Base-by-base conservation (phyloP, 208 protist species). In the Leishmania martiniquensis region DNA sequence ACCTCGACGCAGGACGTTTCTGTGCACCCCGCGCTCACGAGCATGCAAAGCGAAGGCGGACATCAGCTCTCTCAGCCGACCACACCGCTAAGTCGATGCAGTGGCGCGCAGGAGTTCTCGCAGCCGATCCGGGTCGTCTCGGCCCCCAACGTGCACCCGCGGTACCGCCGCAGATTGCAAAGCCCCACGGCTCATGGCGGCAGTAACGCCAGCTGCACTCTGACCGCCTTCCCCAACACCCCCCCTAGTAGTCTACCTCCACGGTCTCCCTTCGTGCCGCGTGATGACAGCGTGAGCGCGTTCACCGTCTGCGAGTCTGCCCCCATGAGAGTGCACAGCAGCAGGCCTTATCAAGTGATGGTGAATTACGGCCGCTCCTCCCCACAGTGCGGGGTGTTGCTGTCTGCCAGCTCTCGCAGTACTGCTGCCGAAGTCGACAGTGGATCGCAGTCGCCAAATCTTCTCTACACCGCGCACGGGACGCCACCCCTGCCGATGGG, bases 91-190 rank as follows among this genome's bases (percentile, higher is more conserved):
- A 57, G 74, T 25, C 67, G 45, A 20, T 83, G 74, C 62, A 75
- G 25, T 34, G 54, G 54, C 5, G 67, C 1, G 49, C 80, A 78
- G 71, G 70, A 78, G 62, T 75, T 79, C 72, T 88, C 84, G 34
- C 78, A 78, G 59, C 80, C 84, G 2, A 88, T 88, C 15, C 80
- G 83, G 54, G 84, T 88, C 52, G 72, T 71, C 32, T 75, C 69
- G 5, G 65, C 80, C 0, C 84, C 81, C 12, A 80, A 82, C 39
- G 78, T 88, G 5, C 76, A 80, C 39, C 72, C 81, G 39, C 84
- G 80, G 7, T 81, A 84, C 47, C 76, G 76, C 12, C 85, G 77
- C 3, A 47, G 71, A 51, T 20, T 76, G 37, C 80, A 82, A 45
- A 88, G 84, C 54, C 84, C 84, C 25, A 69, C 80, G 7, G 67